These are phyloP conservation scores for Leccinum barrowsii DNA, from an alignment of 768 basidiomycete species.

Conservation along the genomic window DNA sequence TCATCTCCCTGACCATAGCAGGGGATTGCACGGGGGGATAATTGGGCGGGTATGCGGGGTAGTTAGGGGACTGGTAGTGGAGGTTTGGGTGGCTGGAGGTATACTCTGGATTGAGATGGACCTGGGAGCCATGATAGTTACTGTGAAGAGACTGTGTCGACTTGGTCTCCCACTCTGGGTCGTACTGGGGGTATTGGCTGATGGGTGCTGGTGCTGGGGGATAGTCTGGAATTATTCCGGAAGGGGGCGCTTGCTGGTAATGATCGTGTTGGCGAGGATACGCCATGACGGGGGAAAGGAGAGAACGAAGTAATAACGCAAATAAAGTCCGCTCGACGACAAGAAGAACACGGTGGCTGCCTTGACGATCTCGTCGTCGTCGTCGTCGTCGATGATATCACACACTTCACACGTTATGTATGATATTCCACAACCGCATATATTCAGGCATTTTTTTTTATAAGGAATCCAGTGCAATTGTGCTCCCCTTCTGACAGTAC, in stretches of 20 bases:
- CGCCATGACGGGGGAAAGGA: slow-evolving; percentile 40
- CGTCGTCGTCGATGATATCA: neutral
- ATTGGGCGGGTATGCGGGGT: slow-evolving; percentile 40
- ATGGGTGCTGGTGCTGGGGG: slow-evolving; percentile 27
- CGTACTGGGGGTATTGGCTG: slow-evolving; percentile 41
- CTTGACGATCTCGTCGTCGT: neutral
- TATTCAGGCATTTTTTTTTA: neutral
- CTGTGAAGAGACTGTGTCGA: slow-evolving; percentile 63
- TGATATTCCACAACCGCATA: neutral
- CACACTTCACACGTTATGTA: neutral
- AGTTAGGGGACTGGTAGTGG: slow-evolving; percentile 39
- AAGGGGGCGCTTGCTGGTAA: slow-evolving; percentile 39
- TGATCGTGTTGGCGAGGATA: slow-evolving; percentile 52
- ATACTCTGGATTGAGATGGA: slow-evolving; percentile 61
- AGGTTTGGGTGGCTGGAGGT: slow-evolving; percentile 50
- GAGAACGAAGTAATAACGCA: neutral
- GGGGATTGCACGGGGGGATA: slow-evolving; percentile 61
- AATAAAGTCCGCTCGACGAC: slow-evolving; percentile 20
- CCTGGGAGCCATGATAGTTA: slow-evolving; percentile 61
- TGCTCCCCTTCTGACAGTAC: neutral
- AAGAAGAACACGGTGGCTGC: neutral
- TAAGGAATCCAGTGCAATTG: neutral
- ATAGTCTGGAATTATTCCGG: slow-evolving; percentile 35
- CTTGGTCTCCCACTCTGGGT: slow-evolving; percentile 46
- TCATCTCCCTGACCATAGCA: slow-evolving; percentile 43